Conservation (phyloP, 2,329 filamentous ascomycete genomes). For the Alternaria viburni region DNA sequence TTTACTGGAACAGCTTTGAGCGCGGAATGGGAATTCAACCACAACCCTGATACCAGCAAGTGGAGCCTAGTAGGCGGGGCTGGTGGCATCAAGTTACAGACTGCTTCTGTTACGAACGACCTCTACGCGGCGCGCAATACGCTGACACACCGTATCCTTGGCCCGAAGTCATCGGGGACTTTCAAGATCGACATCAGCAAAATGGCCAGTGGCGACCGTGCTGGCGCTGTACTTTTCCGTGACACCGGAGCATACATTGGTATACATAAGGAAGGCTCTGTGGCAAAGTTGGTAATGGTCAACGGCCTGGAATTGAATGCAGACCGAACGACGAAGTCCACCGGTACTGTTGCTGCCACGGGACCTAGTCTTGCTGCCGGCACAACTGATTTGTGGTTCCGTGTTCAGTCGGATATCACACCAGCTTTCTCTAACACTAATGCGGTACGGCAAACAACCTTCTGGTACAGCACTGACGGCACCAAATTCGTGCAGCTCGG, state of each 20-base stretch:
- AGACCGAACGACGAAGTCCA: slow-evolving; percentile 42
- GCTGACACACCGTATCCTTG: slow-evolving; percentile 51
- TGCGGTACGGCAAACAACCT: slow-evolving; percentile 33
- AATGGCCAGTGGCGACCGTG: slow-evolving; percentile 60
- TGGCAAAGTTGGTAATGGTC: slow-evolving; percentile 45
- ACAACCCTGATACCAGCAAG: slow-evolving; percentile 61
- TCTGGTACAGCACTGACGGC: slow-evolving; percentile 49
- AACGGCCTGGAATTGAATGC: slow-evolving; percentile 51
- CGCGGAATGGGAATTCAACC: slow-evolving; percentile 66
- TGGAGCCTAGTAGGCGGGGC: slow-evolving; percentile 53
- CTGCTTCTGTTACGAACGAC: slow-evolving; percentile 61
- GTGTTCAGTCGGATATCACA: slow-evolving; percentile 45
- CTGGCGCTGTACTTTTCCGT: slow-evolving; percentile 61
- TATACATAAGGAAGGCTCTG: slow-evolving; percentile 50
- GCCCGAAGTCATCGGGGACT: slow-evolving; percentile 55
- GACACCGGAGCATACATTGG: slow-evolving; percentile 62
- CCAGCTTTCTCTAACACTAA: slow-evolving; percentile 37
- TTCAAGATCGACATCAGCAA: slow-evolving; percentile 57
- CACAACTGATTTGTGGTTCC: slow-evolving; percentile 39
- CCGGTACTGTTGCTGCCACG: slow-evolving; percentile 36
- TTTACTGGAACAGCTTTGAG: slow-evolving; percentile 55
- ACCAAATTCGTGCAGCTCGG: slow-evolving; percentile 41
- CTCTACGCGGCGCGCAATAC: slow-evolving; percentile 54
- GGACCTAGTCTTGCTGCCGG: slow-evolving; percentile 21
- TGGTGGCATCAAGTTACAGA: slow-evolving; percentile 52